These are phyloP conservation scores for Euphorbia schlechtendalii DNA, from an alignment of 441 rosid genomes.

Conservation along the genomic window DNA sequence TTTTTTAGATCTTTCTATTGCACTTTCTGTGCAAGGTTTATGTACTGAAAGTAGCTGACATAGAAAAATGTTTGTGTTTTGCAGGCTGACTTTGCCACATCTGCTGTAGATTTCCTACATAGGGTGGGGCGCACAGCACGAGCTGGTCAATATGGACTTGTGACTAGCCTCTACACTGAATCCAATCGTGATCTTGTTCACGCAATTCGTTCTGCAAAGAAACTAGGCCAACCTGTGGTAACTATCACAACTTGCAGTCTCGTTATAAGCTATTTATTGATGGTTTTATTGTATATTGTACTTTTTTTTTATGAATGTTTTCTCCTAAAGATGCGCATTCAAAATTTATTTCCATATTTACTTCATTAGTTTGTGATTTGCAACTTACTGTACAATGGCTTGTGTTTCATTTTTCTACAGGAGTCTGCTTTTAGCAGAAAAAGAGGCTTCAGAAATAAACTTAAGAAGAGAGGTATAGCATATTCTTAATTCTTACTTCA, in stretches of 20 bases:
- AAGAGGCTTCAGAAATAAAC: slow-evolving; percentile 88
- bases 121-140: slow-evolving; percentile 93
- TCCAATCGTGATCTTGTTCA: slow-evolving; percentile 65
- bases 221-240: slow-evolving; percentile 83
- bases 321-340: neutral
- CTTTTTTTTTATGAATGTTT: neutral
- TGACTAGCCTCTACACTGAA: slow-evolving; percentile 80
- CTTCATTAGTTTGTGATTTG: slow-evolving; percentile 2
- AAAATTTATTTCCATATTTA: neutral
- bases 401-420: slow-evolving; percentile 34
- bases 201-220: slow-evolving; percentile 65
- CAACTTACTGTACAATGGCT: slow-evolving; percentile 11
- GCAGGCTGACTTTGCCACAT: slow-evolving; percentile 92
- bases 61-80: slow-evolving; percentile 18
- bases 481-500: neutral
- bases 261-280: neutral
- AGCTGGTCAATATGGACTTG: slow-evolving; percentile 82
- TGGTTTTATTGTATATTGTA: neutral
- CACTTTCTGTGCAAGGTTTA: neutral
- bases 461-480: slow-evolving; percentile 71
- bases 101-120: slow-evolving; percentile 89
- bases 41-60: slow-evolving; percentile 10
- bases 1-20: neutral
- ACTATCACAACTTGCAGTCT: slow-evolving; percentile 16
- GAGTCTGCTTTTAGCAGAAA: slow-evolving; percentile 91